Evolutionary conservation across 768 basidiomycete species (phyloP), one percentile per base, ranked within the genome.

Genomic region (Boletus patriciae): DNA sequence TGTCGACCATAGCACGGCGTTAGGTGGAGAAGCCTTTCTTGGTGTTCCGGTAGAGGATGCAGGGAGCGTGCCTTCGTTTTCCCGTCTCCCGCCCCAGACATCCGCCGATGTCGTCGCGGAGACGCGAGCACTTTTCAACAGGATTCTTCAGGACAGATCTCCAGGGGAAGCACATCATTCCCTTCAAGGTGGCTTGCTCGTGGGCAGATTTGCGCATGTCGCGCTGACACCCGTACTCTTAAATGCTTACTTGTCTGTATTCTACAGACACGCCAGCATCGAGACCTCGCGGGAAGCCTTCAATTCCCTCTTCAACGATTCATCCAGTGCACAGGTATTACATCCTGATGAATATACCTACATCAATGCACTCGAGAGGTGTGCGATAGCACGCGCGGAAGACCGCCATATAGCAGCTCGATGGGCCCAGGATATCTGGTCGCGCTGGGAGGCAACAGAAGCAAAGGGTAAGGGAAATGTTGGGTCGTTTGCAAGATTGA

Each of bases 211-310:
- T 71, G 67, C 70, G 7, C 62, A 77, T 52, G 89, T 94, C 34
- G 46, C 70, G 7, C 65, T 88, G 49, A 83, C 84, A 0, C 63
- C 90, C 0, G 77, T 81, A 2, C 79, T 97, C 7, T 63, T 94
- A 60, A 91, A 88, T 62, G 83, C 93, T 3, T 98, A 92, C 66
- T 75, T 97, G 48, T 83, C 88, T 13, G 88, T 94, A 1, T 81
- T 86, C 67, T 88, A 88, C 63, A 68, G 72, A 3, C 87, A 88
- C 60, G 71, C 78, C 5, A 66, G 78, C 11, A 72, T 94, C 41
- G 77, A 81, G 27, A 66, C 66, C 3, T 74, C 82, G 3, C 72
- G 74, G 29, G 75, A 77, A 9, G 68, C 79, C 9, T 93, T 88
- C 69, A 69, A 77, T 57, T 70, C 67, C 5, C 57, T 87, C 3